phyloP scores from a whole-genome alignment of 192 early-diverging fungal genomes.

The Umbelopsis sp. region DNA sequence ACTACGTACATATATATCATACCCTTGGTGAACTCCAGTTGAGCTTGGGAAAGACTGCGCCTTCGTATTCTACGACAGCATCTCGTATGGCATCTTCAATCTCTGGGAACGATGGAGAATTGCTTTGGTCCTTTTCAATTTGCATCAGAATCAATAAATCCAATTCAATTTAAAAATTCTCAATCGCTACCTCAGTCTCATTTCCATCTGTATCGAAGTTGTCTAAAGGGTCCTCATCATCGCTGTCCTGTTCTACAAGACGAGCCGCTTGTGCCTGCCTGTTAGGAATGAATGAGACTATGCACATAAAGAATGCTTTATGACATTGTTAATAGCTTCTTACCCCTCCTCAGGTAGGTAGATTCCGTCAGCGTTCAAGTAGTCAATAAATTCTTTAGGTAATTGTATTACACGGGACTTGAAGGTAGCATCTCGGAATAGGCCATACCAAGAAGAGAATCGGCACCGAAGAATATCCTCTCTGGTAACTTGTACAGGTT shows the following conservation, averaged over 20 bases:
- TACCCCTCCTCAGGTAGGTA: slow-evolving; percentile 76
- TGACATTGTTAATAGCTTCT: neutral
- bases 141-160: no score
- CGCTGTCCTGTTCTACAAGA: slow-evolving; percentile 34
- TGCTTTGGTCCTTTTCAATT: slow-evolving; percentile 18
- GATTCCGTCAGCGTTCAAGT: slow-evolving; percentile 84
- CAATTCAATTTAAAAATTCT: no score
- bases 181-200: slow-evolving; percentile 1
- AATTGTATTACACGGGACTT: slow-evolving; percentile 77
- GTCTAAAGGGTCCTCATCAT: slow-evolving; percentile 29
- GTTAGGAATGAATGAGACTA: neutral
- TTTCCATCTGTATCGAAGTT: slow-evolving; percentile 34
- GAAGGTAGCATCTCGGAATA: slow-evolving; percentile 65
- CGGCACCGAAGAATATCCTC: slow-evolving; percentile 71
- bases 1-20: neutral
- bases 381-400: slow-evolving; percentile 77
- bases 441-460: slow-evolving; percentile 80
- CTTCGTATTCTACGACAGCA: slow-evolving; percentile 73
- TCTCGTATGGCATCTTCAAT: slow-evolving; percentile 62
- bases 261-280: slow-evolving; percentile 36
- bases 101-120: slow-evolving; percentile 65
- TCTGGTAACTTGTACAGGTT: slow-evolving; percentile 46
- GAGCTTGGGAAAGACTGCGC: slow-evolving; percentile 89
- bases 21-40: slow-evolving; percentile 94
- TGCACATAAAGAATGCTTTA: neutral